phyloP scores from a whole-genome alignment of 768 basidiomycete genomes.

The Terana coerulea region DNA sequence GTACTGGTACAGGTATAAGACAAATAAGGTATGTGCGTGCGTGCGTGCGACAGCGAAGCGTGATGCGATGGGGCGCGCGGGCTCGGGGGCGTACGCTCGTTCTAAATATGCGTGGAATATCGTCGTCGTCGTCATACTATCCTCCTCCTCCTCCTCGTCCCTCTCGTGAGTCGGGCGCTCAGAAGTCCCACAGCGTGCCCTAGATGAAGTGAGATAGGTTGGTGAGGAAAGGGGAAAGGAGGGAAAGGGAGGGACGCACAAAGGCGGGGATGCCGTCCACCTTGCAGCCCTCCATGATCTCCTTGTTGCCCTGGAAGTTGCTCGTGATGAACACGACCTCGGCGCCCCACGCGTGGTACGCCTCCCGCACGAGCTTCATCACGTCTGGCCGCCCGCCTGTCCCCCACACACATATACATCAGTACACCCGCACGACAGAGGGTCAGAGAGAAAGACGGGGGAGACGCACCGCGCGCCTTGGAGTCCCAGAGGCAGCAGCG shows the following conservation, averaged over 20 bases:
- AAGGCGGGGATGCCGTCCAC: constrained; percentile 34
- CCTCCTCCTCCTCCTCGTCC: too few species aligned
- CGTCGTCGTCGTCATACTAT: too few species aligned
- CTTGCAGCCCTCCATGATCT: constrained; percentile 39
- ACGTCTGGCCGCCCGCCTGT: constrained; percentile 35
- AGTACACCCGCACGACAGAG: too few species aligned
- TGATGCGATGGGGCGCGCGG: neutral
- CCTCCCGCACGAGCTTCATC: constrained; percentile 34
- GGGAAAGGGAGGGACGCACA: constrained; percentile 20
- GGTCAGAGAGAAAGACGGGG: neutral
- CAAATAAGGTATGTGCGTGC: constrained; percentile 6
- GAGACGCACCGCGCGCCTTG: constrained; percentile 30
- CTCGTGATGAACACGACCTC: constrained; percentile 44
- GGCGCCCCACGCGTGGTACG: constrained; percentile 33
- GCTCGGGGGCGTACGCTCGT: neutral
- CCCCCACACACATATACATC: neutral
- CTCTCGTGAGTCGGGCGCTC: too few species aligned
- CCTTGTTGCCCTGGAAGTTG: constrained; percentile 36
- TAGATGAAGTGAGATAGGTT: constrained; percentile 12
- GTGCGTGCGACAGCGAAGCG: neutral
- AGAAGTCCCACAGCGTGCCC: constrained; percentile 39
- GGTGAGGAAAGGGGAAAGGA: constrained; percentile 5
- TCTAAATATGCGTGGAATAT: too few species aligned
- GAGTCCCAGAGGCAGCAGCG: constrained; percentile 40
- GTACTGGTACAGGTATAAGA: neutral